phyloP scores from a whole-genome alignment of 805 yeast species.

The Babjeviella inositovora region DNA sequence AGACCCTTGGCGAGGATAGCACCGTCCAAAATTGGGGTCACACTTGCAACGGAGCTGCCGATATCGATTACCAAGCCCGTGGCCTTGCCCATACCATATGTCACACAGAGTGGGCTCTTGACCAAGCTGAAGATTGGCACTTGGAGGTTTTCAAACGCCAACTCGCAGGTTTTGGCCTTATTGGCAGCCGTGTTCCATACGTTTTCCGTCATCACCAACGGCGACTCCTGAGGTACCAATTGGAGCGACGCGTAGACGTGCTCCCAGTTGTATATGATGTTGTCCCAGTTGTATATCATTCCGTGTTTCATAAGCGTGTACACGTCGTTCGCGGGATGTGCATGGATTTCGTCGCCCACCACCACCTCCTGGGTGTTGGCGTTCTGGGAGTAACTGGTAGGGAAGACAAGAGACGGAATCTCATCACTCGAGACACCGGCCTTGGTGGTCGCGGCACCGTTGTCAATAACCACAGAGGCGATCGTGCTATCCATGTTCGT shows the following conservation, averaged over 20 bases:
- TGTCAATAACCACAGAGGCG: constrained; percentile 58
- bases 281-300: constrained; percentile 57
- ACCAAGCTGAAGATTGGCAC: constrained; percentile 69
- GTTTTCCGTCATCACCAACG: constrained; percentile 48
- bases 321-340: constrained; percentile 25
- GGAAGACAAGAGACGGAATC: constrained; percentile 40
- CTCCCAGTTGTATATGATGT: constrained; percentile 50
- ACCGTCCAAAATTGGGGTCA: constrained; percentile 71
- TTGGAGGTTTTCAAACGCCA: constrained; percentile 59
- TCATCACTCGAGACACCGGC: constrained; percentile 61
- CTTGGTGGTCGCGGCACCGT: constrained; percentile 45
- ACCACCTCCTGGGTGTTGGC: constrained; percentile 11
- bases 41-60: constrained; percentile 53
- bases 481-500: constrained; percentile 13
- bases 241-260: constrained; percentile 40
- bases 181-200: constrained; percentile 53
- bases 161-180: constrained; percentile 40
- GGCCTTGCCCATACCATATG: constrained; percentile 64
- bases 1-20: constrained; percentile 49
- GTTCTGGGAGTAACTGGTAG: constrained; percentile 33
- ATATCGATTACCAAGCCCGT: constrained; percentile 71
- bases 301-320: constrained; percentile 53
- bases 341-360: constrained; percentile 32
- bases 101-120: constrained; percentile 62
- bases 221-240: constrained; percentile 41